These are phyloP conservation scores for Aspergillus tanneri DNA, from an alignment of 2,329 filamentous ascomycete species.

Conservation along the genomic window DNA sequence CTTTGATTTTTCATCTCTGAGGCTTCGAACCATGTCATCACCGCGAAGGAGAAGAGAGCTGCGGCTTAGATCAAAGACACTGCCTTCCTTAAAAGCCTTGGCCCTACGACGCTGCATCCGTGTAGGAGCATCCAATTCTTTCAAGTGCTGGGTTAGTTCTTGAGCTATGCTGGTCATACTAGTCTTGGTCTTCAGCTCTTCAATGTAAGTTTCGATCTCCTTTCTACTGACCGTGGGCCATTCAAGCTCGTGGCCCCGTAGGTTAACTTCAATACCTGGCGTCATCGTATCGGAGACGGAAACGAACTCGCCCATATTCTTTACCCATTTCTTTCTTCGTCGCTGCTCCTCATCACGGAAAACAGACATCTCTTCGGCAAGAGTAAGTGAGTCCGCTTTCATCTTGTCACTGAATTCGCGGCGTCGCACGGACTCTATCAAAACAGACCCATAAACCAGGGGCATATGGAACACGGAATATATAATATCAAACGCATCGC, in stretches of 20 bases:
- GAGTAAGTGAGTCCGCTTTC: constrained; percentile 76
- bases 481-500: constrained; percentile 77
- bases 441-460: constrained; percentile 82
- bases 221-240: constrained; percentile 78
- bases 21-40: constrained; percentile 72
- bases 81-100: constrained; percentile 95
- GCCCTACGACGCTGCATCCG: constrained; percentile 82
- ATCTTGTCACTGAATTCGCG: constrained; percentile 92
- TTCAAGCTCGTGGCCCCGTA: constrained; percentile 72
- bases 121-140: constrained; percentile 76
- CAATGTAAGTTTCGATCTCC: constrained; percentile 73
- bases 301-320: constrained; percentile 74
- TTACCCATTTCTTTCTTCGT: constrained; percentile 85
- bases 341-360: constrained; percentile 93
- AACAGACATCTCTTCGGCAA: constrained; percentile 88
- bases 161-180: constrained; percentile 65
- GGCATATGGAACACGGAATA: constrained; percentile 79
- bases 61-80: constrained; percentile 87
- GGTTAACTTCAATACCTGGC: constrained; percentile 77
- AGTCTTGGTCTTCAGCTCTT: constrained; percentile 63
- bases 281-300: constrained; percentile 65
- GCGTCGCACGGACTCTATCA: constrained; percentile 80
- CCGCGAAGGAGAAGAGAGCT: constrained; percentile 81
- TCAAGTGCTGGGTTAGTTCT: constrained; percentile 73
- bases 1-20: constrained; percentile 81